These are phyloP conservation scores for Ophiostoma angusticollis DNA, from an alignment of 2,329 filamentous ascomycete genomes.

Conservation along the genomic window DNA sequence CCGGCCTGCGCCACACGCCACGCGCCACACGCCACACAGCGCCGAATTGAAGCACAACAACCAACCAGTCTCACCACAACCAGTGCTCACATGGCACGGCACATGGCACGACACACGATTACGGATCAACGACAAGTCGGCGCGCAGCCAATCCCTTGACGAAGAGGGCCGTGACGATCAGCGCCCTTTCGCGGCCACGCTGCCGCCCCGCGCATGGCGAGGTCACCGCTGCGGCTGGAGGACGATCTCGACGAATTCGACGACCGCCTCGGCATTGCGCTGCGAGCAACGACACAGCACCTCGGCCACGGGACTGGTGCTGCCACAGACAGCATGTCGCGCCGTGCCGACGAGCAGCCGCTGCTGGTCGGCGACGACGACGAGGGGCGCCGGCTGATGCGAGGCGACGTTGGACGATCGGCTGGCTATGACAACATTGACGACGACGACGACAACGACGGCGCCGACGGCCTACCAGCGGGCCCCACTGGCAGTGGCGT, in stretches of 20 bases:
- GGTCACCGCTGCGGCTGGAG: not conserved
- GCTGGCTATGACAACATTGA: too few relatives aligned
- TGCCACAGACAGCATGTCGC: not conserved
- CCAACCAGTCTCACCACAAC: too few relatives aligned
- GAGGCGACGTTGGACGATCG: too few relatives aligned
- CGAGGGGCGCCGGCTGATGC: not conserved
- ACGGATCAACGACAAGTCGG: too few relatives aligned
- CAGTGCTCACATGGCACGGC: too few relatives aligned
- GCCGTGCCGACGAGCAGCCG: slow-evolving; percentile 11
- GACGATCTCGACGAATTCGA: slow-evolving; percentile 1
- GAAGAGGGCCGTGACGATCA: too few relatives aligned
- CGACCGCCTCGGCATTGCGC: slow-evolving; percentile 5
- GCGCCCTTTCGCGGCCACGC: too few relatives aligned
- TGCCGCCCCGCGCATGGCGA: slow-evolving; percentile 8
- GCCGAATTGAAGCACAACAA: too few relatives aligned
- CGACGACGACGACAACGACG: not conserved
- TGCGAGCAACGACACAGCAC: not conserved
- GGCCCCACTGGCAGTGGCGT: not conserved
- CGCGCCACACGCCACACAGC: too few relatives aligned
- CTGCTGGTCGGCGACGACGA: slow-evolving; percentile 6
- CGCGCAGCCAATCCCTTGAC: too few relatives aligned
- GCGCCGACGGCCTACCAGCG: not conserved
- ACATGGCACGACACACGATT: too few relatives aligned
- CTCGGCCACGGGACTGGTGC: not conserved
- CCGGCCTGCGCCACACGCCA: too few relatives aligned